These are phyloP conservation scores for Coemansia sp. DNA, from an alignment of 192 early-diverging fungal species.

Conservation along the genomic window DNA sequence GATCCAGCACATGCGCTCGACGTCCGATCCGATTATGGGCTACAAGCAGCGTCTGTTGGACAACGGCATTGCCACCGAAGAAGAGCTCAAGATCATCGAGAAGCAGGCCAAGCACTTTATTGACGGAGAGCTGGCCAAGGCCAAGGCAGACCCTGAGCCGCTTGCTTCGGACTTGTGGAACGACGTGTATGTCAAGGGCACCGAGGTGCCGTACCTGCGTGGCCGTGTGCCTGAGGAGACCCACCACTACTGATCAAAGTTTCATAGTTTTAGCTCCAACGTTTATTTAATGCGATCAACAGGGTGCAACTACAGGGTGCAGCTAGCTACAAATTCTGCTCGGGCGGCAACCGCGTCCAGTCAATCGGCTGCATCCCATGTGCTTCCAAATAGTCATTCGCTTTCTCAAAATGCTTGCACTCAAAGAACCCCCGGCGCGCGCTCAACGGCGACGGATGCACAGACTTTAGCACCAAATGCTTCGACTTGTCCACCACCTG, in stretches of 20 bases:
- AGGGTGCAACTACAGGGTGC: too few relatives aligned
- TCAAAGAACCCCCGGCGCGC: slow-evolving; percentile 87
- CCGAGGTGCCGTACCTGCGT: slow-evolving; percentile 70
- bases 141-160: slow-evolving; percentile 80
- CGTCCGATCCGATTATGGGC: slow-evolving; percentile 90
- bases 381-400: slow-evolving; percentile 78
- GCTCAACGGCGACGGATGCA: slow-evolving; percentile 90
- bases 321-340: too few relatives aligned
- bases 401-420: slow-evolving; percentile 78
- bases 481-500: slow-evolving; percentile 68
- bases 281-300: too few relatives aligned
- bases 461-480: slow-evolving; percentile 80
- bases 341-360: slow-evolving; percentile 30
- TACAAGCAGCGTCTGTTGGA: slow-evolving; percentile 83
- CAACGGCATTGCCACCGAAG: slow-evolving; percentile 68
- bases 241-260: slow-evolving; percentile 54
- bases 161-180: slow-evolving; percentile 68
- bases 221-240: slow-evolving; percentile 82
- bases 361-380: slow-evolving; percentile 27
- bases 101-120: slow-evolving; percentile 85
- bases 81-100: slow-evolving; percentile 90
- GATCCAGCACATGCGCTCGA: slow-evolving; percentile 96
- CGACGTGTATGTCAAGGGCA: slow-evolving; percentile 80
- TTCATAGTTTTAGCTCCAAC: too few relatives aligned
- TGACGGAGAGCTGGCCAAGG: slow-evolving; percentile 80